Base-by-base conservation (phyloP, 2,329 filamentous ascomycete species). In the Botrytis cinerea region DNA sequence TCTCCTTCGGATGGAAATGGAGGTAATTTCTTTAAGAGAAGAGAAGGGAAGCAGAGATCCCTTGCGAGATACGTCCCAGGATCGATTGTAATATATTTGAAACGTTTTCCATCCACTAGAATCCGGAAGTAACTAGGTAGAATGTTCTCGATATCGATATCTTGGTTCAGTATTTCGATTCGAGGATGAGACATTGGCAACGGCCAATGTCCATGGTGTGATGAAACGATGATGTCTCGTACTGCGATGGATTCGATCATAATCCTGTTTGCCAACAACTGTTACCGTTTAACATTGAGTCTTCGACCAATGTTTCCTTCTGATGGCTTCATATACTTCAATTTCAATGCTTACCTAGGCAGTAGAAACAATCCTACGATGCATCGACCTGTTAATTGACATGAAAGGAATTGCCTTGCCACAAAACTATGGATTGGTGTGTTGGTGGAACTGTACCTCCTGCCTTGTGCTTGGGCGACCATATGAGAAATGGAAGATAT, bases 31-130 rank as follows among this genome's bases (percentile, higher is more conserved):
- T 69, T 66, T 51, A 82, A 74, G 40, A 84, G 76, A 16, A 75
- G 71, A 20, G 82, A 82, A 14, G 75, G 80, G 68, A 81, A 83
- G 28, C 78, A 79, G 71, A 82, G 77, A 71, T 83, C 80, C 51
- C 81, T 79, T 28, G 72, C 72, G 43, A 79, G 77, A 64, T 81
- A 80, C 4, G 82, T 71, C 68, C 82, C 81, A 18, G 80, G 74
- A 14, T 82, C 82, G 43, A 85, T 79, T 20, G 80, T 82, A 46
- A 85, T 76, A 74, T 85, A 84, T 77, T 84, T 84, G 78, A 85
- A 78, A 66, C 72, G 51, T 59, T 76, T 74, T 73, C 45, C 71
- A n/a, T 74, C 71, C 35, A 71, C 43, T 18, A 75, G 61, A 35
- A 76, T 70, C 69, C 73, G 68, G 35, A 75, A 73, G 60, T 72